Evolutionary conservation across 345 rosid genomes (phyloP), one percentile per base, ranked within the genome.

Genomic region (Eucalyptus coolabah): DNA sequence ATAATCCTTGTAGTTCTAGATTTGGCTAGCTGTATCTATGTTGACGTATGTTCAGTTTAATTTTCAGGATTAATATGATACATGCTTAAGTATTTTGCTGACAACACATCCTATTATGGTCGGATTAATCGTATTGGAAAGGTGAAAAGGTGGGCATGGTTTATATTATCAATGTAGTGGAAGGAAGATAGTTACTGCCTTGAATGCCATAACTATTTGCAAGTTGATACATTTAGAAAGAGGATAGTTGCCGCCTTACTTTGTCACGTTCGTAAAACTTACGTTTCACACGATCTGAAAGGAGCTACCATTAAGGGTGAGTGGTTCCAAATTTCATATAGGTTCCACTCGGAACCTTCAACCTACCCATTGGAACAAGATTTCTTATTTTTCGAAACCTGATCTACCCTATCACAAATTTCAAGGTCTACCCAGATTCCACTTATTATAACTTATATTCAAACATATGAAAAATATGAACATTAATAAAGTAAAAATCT

Each of bases 391-490:
- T 51, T 51, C 2, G 4, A 51, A 51, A 51, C 23, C 1, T 0
- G 0, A 51, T 7, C 59, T 19, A 53, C 59, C 11, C 1, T 53
- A 53, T 53, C 26, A 53, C 11, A 53, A 1, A 53, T 53, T 53
- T 0, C 11, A 53, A 1, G 59, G 10, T 53, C 26, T 53, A 53
- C 59, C 1, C 0, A 53, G 0, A 2, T 53, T 53, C 59, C 26
- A 53, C 24, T 2, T 19, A 19, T 4, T 11, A 53, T 53, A 53
- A 53, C 59, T 53, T 53, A 21, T 53, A 53, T 53, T 53, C 11
- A 53, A 2, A 53, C 24, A 53, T 8, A 8, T 1, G 2, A 21
- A 53, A 53, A 53, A 53, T 53, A 21, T 53, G 26, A 53, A 53
- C 24, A 53, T 53, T 53, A 7, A 53, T 53, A 53, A 53, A 53